A percentile compares a stretch with the other conserved stretches of the same genome.
phyloP scores from a whole-genome alignment of 352 stramenopile species.

The Pythium chondricola region DNA sequence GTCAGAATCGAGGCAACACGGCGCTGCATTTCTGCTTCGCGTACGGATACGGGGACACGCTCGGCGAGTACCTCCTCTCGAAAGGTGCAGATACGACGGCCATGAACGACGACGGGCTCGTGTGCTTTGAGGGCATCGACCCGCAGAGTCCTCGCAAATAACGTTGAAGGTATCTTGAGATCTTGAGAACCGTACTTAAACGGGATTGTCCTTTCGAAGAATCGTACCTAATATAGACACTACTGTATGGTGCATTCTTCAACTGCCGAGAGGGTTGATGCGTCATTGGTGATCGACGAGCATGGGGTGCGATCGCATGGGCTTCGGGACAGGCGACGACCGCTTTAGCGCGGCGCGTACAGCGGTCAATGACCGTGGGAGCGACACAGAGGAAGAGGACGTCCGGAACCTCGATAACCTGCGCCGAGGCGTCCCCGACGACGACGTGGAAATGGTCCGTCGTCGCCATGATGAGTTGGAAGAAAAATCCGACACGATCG shows the following conservation, averaged over 20 bases:
- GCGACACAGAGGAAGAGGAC: slow-evolving; percentile 11
- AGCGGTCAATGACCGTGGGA: slow-evolving; percentile 12
- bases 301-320: slow-evolving; percentile 63
- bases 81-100: slow-evolving; percentile 79
- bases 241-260: neutral
- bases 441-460: neutral
- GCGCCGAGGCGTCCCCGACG: neutral
- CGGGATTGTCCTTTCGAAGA: too few relatives aligned
- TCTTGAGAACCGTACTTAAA: neutral
- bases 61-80: slow-evolving; percentile 84
- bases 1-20: slow-evolving; percentile 76
- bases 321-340: slow-evolving; percentile 19
- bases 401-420: neutral
- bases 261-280: neutral
- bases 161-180: neutral
- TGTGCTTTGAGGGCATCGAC: slow-evolving; percentile 66
- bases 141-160: slow-evolving; percentile 24
- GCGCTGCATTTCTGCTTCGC: slow-evolving; percentile 89
- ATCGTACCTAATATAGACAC: neutral
- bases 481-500: too few relatives aligned
- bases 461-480: too few relatives aligned
- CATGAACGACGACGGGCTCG: slow-evolving; percentile 52
- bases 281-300: neutral
- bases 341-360: slow-evolving; percentile 5
- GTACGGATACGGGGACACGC: slow-evolving; percentile 83